A percentile compares a stretch with the other conserved stretches of the same genome.
Evolutionary conservation across 352 stramenopile species (phyloP).

Genomic region (Aphanomyces euteiches): DNA sequence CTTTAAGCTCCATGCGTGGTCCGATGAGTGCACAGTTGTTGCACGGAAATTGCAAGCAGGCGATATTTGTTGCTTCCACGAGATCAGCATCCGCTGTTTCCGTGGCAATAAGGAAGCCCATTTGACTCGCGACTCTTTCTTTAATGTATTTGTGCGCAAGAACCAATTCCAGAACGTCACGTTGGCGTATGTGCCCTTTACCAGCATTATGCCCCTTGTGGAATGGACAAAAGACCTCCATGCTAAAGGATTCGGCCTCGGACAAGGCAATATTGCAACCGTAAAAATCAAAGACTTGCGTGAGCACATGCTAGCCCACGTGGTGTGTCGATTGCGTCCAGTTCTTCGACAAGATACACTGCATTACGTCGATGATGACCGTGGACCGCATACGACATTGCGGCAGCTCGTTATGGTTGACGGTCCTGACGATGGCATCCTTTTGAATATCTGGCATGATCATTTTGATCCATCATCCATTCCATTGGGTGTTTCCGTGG

Average conservation of each 20-base stretch:
- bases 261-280: constrained; percentile 11
- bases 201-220: constrained; percentile 4
- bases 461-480: neutral
- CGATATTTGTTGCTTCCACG: constrained; percentile 20
- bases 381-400: neutral
- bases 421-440: constrained; percentile 26
- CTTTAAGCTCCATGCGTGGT: constrained; percentile 30
- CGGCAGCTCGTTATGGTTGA: constrained; percentile 22
- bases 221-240: constrained; percentile 23
- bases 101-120: constrained; percentile 22
- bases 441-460: constrained; percentile 21
- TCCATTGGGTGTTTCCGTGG: neutral
- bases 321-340: constrained; percentile 22
- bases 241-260: constrained; percentile 11
- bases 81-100: constrained; percentile 13
- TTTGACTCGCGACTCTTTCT: neutral
- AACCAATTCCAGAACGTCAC: constrained; percentile 20
- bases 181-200: constrained; percentile 7
- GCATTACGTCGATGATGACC: neutral
- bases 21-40: neutral
- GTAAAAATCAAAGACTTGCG: constrained; percentile 28
- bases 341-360: constrained; percentile 4
- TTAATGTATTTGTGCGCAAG: constrained; percentile 13
- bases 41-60: neutral
- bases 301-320: constrained; percentile 27